Conservation (phyloP, 1,139 yeast genomes). For the Kurtzmaniella natalensis region DNA sequence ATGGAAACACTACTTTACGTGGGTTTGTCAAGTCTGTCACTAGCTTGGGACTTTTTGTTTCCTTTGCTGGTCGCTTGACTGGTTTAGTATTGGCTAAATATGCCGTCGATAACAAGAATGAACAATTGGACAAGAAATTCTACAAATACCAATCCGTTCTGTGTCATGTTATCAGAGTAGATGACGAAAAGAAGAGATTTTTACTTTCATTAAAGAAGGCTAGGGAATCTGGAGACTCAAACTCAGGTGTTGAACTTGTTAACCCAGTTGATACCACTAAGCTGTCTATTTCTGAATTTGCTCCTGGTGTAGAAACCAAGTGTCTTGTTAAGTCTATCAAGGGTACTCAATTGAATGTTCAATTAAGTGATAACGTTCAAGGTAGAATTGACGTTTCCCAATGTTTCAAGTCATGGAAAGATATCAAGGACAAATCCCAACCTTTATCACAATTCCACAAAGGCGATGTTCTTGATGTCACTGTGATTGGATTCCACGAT, state of each 20-base stretch:
- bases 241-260: constrained; percentile 17
- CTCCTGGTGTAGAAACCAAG: constrained; percentile 57
- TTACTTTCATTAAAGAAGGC: constrained; percentile 52
- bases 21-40: constrained; percentile 82
- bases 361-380: constrained; percentile 71
- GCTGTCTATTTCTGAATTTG: constrained; percentile 45
- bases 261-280: constrained; percentile 62
- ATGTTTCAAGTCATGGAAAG: constrained; percentile 51
- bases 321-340: constrained; percentile 62
- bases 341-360: constrained; percentile 71
- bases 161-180: constrained; percentile 60
- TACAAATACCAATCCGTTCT: constrained; percentile 63
- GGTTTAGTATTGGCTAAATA: constrained; percentile 81
- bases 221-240: constrained; percentile 20
- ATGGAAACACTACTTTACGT: constrained; percentile 44
- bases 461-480: constrained; percentile 58
- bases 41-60: constrained; percentile 74
- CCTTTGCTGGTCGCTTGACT: constrained; percentile 74
- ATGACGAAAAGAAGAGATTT: constrained; percentile 66
- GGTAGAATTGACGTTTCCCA: constrained; percentile 81
- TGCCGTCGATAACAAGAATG: constrained; percentile 53
- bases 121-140: constrained; percentile 55
- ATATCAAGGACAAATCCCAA: constrained; percentile 52
- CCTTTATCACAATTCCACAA: constrained; percentile 61
- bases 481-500: constrained; percentile 76